A percentile compares a stretch with the other conserved stretches of the same genome.
These are phyloP conservation scores for Coemansia pectinata DNA, from an alignment of 192 early-diverging fungal species.

Conservation along the genomic window DNA sequence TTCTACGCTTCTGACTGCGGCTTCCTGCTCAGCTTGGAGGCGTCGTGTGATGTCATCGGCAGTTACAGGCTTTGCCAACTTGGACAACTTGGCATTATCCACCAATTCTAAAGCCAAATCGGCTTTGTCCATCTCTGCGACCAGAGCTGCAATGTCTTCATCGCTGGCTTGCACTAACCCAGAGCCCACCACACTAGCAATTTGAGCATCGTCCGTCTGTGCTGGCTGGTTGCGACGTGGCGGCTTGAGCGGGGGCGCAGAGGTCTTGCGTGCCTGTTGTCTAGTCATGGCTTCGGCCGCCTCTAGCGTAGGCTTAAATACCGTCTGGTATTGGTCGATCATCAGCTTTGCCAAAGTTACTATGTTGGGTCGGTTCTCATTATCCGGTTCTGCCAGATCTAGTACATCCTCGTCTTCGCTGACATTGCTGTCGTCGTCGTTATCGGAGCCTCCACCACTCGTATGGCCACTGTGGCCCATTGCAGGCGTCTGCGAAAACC, in stretches of 20 bases:
- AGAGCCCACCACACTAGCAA: neutral
- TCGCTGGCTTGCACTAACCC: constrained; percentile 35
- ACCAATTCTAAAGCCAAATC: neutral
- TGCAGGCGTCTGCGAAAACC: constrained; percentile 25
- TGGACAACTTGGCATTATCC: neutral
- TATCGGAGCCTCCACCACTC: neutral
- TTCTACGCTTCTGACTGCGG: constrained; percentile 7
- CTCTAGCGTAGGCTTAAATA: constrained; percentile 53
- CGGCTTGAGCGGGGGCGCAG: constrained; percentile 32
- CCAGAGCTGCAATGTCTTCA: constrained; percentile 49
- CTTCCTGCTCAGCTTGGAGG: constrained; percentile 43
- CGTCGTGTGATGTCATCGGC: constrained; percentile 47
- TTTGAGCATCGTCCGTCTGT: neutral
- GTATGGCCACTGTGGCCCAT: neutral
- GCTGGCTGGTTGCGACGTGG: constrained; percentile 19
- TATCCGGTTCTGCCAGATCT: constrained; percentile 15
- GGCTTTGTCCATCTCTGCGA: constrained; percentile 32
- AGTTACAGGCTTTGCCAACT: constrained; percentile 17
- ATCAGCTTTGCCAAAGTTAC: constrained; percentile 46
- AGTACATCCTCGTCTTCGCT: constrained; percentile 35
- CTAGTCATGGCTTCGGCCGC: constrained; percentile 43
- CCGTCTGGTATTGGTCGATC: constrained; percentile 53
- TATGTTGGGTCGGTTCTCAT: constrained; percentile 49
- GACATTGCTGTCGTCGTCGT: constrained; percentile 11
- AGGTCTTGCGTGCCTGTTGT: constrained; percentile 13